These are phyloP conservation scores for Neopestalotiopsis clavispora DNA, from an alignment of 2,329 filamentous ascomycete genomes.

Conservation along the genomic window DNA sequence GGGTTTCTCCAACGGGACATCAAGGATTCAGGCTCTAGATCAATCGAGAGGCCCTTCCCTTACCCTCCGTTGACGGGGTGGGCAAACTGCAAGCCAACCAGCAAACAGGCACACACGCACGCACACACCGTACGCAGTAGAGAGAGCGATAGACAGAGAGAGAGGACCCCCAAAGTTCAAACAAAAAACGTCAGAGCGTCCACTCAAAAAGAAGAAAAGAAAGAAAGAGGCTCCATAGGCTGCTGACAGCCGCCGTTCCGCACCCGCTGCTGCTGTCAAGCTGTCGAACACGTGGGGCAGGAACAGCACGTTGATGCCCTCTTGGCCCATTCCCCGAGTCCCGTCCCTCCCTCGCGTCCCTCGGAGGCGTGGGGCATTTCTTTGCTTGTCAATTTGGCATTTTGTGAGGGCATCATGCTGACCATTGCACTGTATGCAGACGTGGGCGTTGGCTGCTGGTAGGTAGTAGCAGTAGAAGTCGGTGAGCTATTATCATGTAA, in stretches of 20 bases:
- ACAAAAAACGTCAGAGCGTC: not conserved
- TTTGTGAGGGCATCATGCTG: not conserved
- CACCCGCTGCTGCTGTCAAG: constrained; percentile 12
- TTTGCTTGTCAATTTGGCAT: too few relatives aligned
- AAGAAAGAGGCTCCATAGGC: constrained; percentile 3
- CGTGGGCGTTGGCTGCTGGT: not conserved
- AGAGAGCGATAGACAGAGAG: too few relatives aligned
- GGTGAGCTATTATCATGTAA: constrained; percentile 1
- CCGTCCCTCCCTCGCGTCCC: too few relatives aligned
- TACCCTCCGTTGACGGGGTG: not conserved
- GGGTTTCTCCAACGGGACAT: not conserved
- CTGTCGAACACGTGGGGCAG: constrained; percentile 11
- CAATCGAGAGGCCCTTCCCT: not conserved
- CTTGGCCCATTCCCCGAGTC: not conserved
- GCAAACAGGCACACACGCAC: not conserved
- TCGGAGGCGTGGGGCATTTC: too few relatives aligned
- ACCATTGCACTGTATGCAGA: not conserved
- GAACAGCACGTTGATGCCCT: constrained; percentile 3
- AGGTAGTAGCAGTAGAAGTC: not conserved
- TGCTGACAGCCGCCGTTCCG: constrained; percentile 12
- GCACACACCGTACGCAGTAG: not conserved
- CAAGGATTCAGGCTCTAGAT: not conserved
- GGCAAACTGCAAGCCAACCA: not conserved
- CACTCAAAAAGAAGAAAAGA: too few relatives aligned
- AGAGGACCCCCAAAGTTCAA: too few relatives aligned